A percentile compares a stretch with the other conserved stretches of the same genome.
Conservation (phyloP, 2,329 filamentous ascomycete species). For the Claviceps paspali region DNA sequence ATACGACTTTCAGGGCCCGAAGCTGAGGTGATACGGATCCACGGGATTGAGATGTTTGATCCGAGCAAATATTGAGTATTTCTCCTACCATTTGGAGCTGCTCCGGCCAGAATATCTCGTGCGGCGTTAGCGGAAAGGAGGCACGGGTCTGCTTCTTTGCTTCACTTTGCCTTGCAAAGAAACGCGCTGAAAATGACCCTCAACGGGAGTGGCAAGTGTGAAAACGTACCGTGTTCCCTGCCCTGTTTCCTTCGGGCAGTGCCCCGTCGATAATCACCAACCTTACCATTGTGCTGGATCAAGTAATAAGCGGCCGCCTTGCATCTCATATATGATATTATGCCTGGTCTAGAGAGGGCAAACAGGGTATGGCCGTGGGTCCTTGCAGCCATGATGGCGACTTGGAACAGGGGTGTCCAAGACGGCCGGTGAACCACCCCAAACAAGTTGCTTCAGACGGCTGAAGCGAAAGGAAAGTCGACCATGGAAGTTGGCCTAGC, state of each 20-base stretch:
- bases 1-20: neutral
- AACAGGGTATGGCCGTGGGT: neutral
- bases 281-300: slow-evolving; percentile 6
- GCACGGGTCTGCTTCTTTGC: neutral
- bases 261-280: slow-evolving; percentile 1
- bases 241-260: neutral
- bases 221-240: neutral
- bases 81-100: neutral
- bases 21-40: slow-evolving; percentile 2
- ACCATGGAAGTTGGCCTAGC: too few relatives aligned
- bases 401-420: slow-evolving; percentile 5
- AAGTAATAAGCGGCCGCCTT: neutral
- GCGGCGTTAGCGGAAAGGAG: neutral
- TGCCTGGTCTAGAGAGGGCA: slow-evolving; percentile 1
- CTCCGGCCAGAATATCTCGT: neutral
- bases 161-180: neutral
- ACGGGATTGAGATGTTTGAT: neutral
- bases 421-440: slow-evolving; percentile 1
- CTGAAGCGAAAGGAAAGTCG: too few relatives aligned
- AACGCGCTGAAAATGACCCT: neutral
- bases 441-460: too few relatives aligned
- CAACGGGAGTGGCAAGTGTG: too few relatives aligned
- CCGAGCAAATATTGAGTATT: neutral
- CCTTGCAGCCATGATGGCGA: slow-evolving; percentile 5
- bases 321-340: neutral